Conservation (phyloP, 129 eudicot genomes). For the Ambrosia trifida region DNA sequence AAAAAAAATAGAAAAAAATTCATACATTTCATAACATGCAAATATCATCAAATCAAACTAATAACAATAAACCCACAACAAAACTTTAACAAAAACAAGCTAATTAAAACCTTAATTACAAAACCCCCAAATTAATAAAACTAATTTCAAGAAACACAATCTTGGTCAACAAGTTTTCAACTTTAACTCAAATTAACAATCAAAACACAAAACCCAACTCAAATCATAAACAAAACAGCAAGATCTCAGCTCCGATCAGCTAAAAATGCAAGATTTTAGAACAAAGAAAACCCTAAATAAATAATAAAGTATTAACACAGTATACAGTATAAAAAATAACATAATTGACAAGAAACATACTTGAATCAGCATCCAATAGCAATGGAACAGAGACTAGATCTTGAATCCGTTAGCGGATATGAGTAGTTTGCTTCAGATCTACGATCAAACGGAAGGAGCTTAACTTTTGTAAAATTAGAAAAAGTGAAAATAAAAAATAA, state of each 20-base stretch:
- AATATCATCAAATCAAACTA: slow-evolving; percentile 17
- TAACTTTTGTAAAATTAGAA: slow-evolving; percentile 43
- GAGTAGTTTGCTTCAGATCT: slow-evolving; percentile 65
- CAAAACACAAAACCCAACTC: slow-evolving; percentile 25
- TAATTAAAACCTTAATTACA: slow-evolving; percentile 35
- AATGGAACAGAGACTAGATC: slow-evolving; percentile 45
- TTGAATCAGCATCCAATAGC: slow-evolving; percentile 39
- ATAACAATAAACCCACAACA: slow-evolving; percentile 16
- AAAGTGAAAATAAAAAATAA: slow-evolving; percentile 39
- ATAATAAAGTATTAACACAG: background rate
- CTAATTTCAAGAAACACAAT: slow-evolving; percentile 23
- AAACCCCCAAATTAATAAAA: slow-evolving; percentile 18
- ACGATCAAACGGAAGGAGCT: slow-evolving; percentile 31
- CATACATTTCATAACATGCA: slow-evolving; percentile 11
- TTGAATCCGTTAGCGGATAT: slow-evolving; percentile 36
- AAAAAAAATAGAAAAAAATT: background rate
- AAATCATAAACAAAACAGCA: slow-evolving; percentile 3
- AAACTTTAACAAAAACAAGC: slow-evolving; percentile 1
- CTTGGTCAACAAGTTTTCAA: slow-evolving; percentile 42
- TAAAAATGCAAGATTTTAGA: slow-evolving; percentile 10
- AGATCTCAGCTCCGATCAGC: slow-evolving; percentile 34
- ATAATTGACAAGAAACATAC: slow-evolving; percentile 50
- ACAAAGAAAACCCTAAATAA: slow-evolving; percentile 40
- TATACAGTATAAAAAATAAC: slow-evolving; percentile 13
- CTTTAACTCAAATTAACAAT: slow-evolving; percentile 24